Percentiles rank a stretch among this genome's conserved stretches.
phyloP scores from a whole-genome alignment of 116 monocot genomes.

The Iris pallida region DNA sequence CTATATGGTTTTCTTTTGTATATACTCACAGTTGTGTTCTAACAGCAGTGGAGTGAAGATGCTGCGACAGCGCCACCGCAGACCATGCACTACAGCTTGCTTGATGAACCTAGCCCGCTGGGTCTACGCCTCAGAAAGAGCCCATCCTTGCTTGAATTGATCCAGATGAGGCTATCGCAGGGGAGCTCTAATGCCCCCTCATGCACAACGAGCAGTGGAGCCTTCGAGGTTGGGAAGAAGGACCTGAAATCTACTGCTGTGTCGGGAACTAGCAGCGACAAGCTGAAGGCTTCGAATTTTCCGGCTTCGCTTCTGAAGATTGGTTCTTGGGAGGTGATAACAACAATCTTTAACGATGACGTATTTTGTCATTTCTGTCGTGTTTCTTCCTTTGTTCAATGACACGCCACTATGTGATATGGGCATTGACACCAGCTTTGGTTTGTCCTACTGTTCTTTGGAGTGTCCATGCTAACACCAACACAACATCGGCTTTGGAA shows the following conservation, averaged over 20 bases:
- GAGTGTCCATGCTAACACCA: too few species aligned
- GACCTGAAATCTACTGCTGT: slow-evolving; percentile 33
- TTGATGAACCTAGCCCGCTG: slow-evolving; percentile 83
- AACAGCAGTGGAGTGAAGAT: slow-evolving; percentile 15
- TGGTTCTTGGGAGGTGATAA: slow-evolving; percentile 84
- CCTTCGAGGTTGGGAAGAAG: slow-evolving; percentile 18
- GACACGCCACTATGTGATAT: neutral
- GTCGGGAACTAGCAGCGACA: slow-evolving; percentile 41
- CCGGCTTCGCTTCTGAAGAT: slow-evolving; percentile 77
- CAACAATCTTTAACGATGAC: neutral
- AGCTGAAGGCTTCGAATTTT: slow-evolving; percentile 95
- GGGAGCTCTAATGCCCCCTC: slow-evolving; percentile 18
- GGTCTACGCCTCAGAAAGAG: slow-evolving; percentile 81
- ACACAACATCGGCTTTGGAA: too few species aligned
- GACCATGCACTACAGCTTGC: slow-evolving; percentile 38
- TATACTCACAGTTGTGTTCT: neutral
- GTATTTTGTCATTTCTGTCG: neutral
- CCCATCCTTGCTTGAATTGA: slow-evolving; percentile 80
- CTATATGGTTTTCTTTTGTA: neutral
- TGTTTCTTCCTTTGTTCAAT: neutral
- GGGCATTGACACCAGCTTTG: too few species aligned
- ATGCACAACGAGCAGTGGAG: slow-evolving; percentile 3
- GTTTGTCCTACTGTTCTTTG: too few species aligned
- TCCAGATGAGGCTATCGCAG: slow-evolving; percentile 75
- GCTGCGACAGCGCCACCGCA: slow-evolving; percentile 10